A percentile compares a stretch with the other conserved stretches of the same genome.
Conservation (phyloP, 768 basidiomycete species). For the Xerocomus brunneocitrinus region DNA sequence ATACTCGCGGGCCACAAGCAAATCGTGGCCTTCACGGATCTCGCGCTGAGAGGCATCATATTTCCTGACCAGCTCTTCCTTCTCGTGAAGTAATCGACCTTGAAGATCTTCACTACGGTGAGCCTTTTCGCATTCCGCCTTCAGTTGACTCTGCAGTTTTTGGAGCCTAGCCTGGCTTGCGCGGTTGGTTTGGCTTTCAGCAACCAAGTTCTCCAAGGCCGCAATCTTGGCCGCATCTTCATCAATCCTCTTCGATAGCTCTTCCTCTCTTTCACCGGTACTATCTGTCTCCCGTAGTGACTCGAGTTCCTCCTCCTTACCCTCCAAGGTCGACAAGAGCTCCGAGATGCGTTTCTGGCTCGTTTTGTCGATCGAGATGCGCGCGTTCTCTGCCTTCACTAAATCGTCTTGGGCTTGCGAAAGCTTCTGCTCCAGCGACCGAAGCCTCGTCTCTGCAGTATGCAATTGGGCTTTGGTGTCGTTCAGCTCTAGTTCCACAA, state of each 20-base stretch:
- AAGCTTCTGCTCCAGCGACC: constrained; percentile 43
- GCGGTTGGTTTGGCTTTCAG: constrained; percentile 35
- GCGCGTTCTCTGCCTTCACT: constrained; percentile 55
- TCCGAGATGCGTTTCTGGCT: constrained; percentile 41
- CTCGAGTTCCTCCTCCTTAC: constrained; percentile 57
- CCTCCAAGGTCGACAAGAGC: constrained; percentile 42
- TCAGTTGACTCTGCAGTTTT: constrained; percentile 39
- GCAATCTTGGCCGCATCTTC: constrained; percentile 67
- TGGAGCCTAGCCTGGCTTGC: constrained; percentile 34
- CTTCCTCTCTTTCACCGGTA: constrained; percentile 51
- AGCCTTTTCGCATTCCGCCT: constrained; percentile 38
- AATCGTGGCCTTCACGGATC: constrained; percentile 21
- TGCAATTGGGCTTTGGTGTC: constrained; percentile 42
- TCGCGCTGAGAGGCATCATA: constrained; percentile 37
- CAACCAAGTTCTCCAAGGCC: constrained; percentile 48
- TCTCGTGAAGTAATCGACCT: constrained; percentile 48
- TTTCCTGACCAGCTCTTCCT: constrained; percentile 44
- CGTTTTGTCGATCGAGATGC: constrained; percentile 48
- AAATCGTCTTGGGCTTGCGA: constrained; percentile 45
- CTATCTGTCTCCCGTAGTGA: constrained; percentile 38
- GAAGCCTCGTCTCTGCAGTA: constrained; percentile 44
- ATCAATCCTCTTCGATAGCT: constrained; percentile 61
- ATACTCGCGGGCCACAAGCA: constrained; percentile 18
- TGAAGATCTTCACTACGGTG: constrained; percentile 40
- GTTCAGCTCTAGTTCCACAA: constrained; percentile 53